phyloP scores from a whole-genome alignment of 148 eudicot species.

The Dysphania ambrosioides region DNA sequence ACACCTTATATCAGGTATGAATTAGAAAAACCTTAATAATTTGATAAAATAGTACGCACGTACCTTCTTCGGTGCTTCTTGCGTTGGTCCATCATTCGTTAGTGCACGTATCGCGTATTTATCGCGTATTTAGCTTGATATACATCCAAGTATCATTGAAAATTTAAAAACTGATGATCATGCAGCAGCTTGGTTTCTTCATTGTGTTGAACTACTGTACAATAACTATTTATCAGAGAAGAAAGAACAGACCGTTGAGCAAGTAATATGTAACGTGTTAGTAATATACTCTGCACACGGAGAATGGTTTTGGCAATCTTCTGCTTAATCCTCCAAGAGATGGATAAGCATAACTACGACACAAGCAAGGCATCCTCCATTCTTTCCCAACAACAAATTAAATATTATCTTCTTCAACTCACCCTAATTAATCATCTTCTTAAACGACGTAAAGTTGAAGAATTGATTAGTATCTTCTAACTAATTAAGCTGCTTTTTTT shows the following conservation, averaged over 20 bases:
- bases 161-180: background rate
- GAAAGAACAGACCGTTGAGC: background rate
- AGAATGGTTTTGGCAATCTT: slow-evolving; percentile 10
- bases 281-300: slow-evolving; percentile 22
- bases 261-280: slow-evolving; percentile 4
- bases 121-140: background rate
- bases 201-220: background rate
- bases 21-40: too few relatives aligned
- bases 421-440: too few relatives aligned
- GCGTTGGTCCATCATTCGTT: slow-evolving; percentile 22
- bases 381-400: too few relatives aligned
- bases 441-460: background rate
- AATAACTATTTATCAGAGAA: background rate
- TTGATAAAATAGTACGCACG: too few relatives aligned
- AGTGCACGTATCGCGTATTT: background rate
- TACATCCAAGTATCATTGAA: background rate
- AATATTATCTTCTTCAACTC: too few relatives aligned
- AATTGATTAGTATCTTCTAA: background rate
- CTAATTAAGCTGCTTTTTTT: background rate
- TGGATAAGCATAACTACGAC: background rate
- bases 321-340: background rate
- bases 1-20: too few relatives aligned
- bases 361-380: slow-evolving; percentile 21
- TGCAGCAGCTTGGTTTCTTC: background rate
- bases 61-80: slow-evolving; percentile 23